Evolutionary conservation across 2,329 filamentous ascomycete species (phyloP), one percentile per base, ranked within the genome.

Genomic region (Paraphaeosphaeria sporulosa): DNA sequence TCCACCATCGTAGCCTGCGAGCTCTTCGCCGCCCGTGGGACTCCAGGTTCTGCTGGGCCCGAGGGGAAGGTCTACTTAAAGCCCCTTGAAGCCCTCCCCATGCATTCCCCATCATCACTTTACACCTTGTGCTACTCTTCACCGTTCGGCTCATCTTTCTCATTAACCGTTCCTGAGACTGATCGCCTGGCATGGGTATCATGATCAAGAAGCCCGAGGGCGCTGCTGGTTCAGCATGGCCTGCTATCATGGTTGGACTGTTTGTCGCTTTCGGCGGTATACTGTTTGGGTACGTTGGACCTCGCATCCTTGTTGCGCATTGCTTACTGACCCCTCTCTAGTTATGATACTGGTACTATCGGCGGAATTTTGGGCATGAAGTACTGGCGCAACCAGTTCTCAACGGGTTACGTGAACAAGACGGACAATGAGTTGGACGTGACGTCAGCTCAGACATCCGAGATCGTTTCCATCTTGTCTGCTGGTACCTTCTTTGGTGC

Each of bases 401-500:
- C 72, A 23, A 77, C 74, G 12, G 75, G 76, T 21, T 74, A 71
- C 55, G 50, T 51, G 55, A 74, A 75, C 60, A 75, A 64, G 63
- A 74, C 58, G 21, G 90, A 61, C 78, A 79, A 51, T 46, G 21
- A 61, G 5, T 62, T 49, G 3, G 75, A 76, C 60, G 66, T 78
- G 53, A 74, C 71, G 15, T 70, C 76, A n/a, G 54, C 55, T 3
- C 84, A 94, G 76, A 87, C 87, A 27, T 90, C 91, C 27, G 81
- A 90, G 64, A 90, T 94, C 59, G 91, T 95, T 53, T 90, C 92
- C 17, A 94, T 96, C 64, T 84, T 96, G 38, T 95, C 91, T 62
- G 90, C 89, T 40, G 92, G 92, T 52, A 95, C 92, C 27, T 89
- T 92, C 68, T 80, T 92, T 58, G 93, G 92, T 56, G 85, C 92